phyloP scores from a whole-genome alignment of 257 asterid genomes.

The Anisodus tanguticus region DNA sequence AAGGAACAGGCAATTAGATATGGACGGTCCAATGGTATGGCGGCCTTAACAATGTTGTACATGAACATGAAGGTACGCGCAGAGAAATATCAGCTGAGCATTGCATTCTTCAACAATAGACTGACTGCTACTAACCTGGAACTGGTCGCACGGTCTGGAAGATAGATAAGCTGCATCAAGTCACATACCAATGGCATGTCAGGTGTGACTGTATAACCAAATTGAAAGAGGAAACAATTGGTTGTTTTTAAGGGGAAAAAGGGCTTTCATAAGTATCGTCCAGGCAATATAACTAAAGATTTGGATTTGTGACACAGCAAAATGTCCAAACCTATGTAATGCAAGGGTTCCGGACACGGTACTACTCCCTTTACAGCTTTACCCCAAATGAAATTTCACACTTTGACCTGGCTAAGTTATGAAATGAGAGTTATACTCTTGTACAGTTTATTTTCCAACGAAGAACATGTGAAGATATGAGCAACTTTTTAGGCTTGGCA shows the following conservation, averaged over 20 bases:
- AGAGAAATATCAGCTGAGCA: constrained; percentile 29
- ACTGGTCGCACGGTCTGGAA: constrained; percentile 84
- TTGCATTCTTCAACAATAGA: constrained; percentile 13
- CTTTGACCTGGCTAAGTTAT: background rate
- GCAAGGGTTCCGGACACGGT: background rate
- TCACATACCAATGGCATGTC: constrained; percentile 32
- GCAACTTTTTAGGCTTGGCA: background rate
- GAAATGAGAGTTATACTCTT: background rate
- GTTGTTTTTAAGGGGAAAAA: background rate
- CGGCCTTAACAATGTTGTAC: background rate
- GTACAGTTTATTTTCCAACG: background rate
- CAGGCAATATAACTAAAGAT: background rate
- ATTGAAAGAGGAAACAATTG: constrained; percentile 21
- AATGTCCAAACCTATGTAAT: background rate
- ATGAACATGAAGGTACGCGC: constrained; percentile 14
- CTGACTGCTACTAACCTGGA: constrained; percentile 67
- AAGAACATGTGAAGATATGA: background rate
- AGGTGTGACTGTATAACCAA: constrained; percentile 31
- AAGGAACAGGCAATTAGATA: constrained; percentile 8
- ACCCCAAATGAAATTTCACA: background rate
- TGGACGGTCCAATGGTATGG: background rate
- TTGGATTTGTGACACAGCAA: background rate
- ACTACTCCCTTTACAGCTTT: background rate
- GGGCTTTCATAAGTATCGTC: background rate
- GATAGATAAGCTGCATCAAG: constrained; percentile 76